Evolutionary conservation across 2,329 filamentous ascomycete species (phyloP).

Genomic region (Myriangium duriaei): DNA sequence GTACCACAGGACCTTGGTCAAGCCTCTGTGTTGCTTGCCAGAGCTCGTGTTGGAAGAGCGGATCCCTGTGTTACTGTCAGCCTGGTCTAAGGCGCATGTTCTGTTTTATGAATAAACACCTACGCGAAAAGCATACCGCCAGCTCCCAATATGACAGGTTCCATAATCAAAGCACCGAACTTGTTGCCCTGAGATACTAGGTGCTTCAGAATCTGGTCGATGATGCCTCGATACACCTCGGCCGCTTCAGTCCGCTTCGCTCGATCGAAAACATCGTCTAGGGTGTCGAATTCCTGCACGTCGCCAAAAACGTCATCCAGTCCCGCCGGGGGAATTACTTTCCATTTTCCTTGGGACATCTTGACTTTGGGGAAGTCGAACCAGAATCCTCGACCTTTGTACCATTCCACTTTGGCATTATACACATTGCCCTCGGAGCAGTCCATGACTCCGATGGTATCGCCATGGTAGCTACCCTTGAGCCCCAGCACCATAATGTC

Average conservation of each 20-base stretch:
- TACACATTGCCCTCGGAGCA: conserved; percentile 63
- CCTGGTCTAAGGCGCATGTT: conserved; percentile 7
- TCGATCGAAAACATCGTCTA: conserved; percentile 51
- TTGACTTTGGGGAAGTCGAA: conserved; percentile 65
- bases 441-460: conserved; percentile 83
- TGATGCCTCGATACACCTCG: conserved; percentile 47
- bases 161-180: conserved; percentile 68
- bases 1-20: conserved; percentile 8
- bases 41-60: conserved; percentile 59
- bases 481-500: conserved; percentile 58
- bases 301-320: conserved; percentile 36
- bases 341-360: conserved; percentile 54
- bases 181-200: conserved; percentile 48
- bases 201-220: conserved; percentile 40
- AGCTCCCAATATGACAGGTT: conserved; percentile 68
- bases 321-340: conserved; percentile 42
- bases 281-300: conserved; percentile 32
- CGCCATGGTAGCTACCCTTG: conserved; percentile 73
- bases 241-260: conserved; percentile 30
- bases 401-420: conserved; percentile 81
- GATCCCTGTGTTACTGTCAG: conserved; percentile 44
- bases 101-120: conserved; percentile 22
- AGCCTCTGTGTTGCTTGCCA: conserved; percentile 52
- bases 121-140: conserved; percentile 74
- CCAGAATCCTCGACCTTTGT: conserved; percentile 64